Evolutionary conservation across 75 land plant genomes (phyloP).

Genomic region (Cupressus sempervirens): DNA sequence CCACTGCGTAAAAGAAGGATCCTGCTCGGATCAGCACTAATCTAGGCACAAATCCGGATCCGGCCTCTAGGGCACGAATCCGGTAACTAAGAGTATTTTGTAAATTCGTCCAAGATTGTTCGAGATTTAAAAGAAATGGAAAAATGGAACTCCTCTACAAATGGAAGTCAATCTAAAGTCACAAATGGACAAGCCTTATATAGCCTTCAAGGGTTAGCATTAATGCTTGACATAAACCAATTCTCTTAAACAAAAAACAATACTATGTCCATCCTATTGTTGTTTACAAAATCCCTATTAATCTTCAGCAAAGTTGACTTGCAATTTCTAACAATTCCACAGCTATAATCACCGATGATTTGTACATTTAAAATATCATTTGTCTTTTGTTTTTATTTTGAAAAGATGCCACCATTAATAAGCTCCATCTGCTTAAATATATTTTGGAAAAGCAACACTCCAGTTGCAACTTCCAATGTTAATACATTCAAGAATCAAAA

Average conservation of each 20-base stretch:
- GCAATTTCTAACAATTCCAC: background rate
- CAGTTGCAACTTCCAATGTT: background rate
- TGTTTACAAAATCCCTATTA: background rate
- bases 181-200: background rate
- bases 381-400: no score
- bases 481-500: background rate
- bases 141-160: background rate
- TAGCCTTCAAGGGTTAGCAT: background rate
- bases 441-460: background rate
- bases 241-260: background rate
- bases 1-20: no score
- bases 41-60: no score
- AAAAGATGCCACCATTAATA: background rate
- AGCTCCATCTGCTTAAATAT: background rate
- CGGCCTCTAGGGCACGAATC: no score
- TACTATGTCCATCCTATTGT: background rate
- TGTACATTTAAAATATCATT: background rate
- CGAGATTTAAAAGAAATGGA: background rate
- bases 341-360: background rate
- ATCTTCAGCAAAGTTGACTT: background rate
- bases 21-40: no score
- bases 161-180: background rate
- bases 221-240: background rate
- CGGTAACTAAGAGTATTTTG: background rate
- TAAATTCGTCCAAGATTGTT: background rate